Base-by-base conservation (phyloP, 2,329 filamentous ascomycete genomes). In the Cercospora sp. region DNA sequence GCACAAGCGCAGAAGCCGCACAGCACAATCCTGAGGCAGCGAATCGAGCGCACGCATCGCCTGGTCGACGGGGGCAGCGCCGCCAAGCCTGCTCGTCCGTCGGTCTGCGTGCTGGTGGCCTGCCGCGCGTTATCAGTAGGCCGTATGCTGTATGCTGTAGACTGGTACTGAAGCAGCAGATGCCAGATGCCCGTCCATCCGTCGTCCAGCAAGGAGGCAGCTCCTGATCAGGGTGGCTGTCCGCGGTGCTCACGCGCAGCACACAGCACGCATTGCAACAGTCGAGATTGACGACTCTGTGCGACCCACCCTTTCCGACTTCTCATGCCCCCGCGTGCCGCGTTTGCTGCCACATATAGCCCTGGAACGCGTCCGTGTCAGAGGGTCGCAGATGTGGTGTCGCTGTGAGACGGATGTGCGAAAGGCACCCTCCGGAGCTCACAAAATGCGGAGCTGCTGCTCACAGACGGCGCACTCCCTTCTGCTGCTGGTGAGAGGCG, bases 291-390 rank as follows among this genome's bases (percentile, higher is more conserved):
- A 20, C 48, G 28, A 55, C 36, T 23, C 33, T 53, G 61, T 64
- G 61, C 48, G 28, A 64, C 61, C 42, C 61, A 64, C 48, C 28
- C 36, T 33, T 55, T 55, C 48, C 61, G 61, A 64, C 20, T 64
- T 64, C 48, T 28, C 48, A 36, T 28, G 61, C 61, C 45, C 61
- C 45, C 30, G 42, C 48, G 48, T 42, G 45, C 48, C 48, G 23
- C 18, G 20, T 20, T 53, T 28, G 48, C 48, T 26, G 18, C 10
- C 48, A 28, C 48, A 53, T 23, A 53, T 20, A 28, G 18, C 18
- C 48, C 48, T 26, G 48, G 10, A 28, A 53, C 48, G 48, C 18
- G 48, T 20, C 48, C 23, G 23, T 26, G 48, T 28, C 48, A 4
- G 48, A 53, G 18, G 48, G 48, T 3, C 33, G 33, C 33, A 39